phyloP scores from a whole-genome alignment of 176 grass and related monocot genomes.

The Lolium perenne region DNA sequence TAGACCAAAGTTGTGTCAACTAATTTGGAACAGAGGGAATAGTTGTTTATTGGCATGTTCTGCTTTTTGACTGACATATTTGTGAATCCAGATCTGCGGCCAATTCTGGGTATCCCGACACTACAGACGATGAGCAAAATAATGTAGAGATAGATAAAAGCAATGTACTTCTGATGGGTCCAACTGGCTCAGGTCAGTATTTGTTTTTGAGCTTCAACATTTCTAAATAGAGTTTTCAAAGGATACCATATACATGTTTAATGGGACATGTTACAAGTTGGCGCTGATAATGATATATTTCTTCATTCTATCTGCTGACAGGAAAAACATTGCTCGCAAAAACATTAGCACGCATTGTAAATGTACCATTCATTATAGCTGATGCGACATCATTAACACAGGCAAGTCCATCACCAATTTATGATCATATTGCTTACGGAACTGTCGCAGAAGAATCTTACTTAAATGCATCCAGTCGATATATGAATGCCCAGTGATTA shows the following conservation, averaged over 20 bases:
- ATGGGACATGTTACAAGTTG: constrained; percentile 32
- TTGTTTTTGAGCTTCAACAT: constrained; percentile 22
- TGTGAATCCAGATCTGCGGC: constrained; percentile 56
- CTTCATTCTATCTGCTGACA: constrained; percentile 53
- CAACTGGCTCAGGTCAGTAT: constrained; percentile 83
- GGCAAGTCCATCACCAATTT: constrained; percentile 59
- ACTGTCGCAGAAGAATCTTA: not conserved
- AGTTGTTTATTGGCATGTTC: constrained; percentile 19
- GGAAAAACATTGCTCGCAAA: constrained; percentile 99
- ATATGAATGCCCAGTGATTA: constrained; percentile 26
- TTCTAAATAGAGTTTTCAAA: constrained; percentile 22
- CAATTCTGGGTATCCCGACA: constrained; percentile 55
- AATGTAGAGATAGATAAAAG: constrained; percentile 99
- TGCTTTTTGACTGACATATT: constrained; percentile 29
- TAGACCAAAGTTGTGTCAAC: no score
- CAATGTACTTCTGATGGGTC: constrained; percentile 95
- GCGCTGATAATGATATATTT: constrained; percentile 42
- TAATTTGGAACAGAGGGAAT: no score
- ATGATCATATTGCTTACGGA: constrained; percentile 20
- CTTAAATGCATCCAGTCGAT: constrained; percentile 14
- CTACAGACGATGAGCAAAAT: constrained; percentile 63
- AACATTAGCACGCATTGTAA: constrained; percentile 92
- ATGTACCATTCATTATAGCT: constrained; percentile 95
- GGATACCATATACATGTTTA: constrained; percentile 15
- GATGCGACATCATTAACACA: constrained; percentile 95